Evolutionary conservation across 352 stramenopile genomes (phyloP), one percentile per base, ranked within the genome.

Genomic region (Phytophthora brassicae): DNA sequence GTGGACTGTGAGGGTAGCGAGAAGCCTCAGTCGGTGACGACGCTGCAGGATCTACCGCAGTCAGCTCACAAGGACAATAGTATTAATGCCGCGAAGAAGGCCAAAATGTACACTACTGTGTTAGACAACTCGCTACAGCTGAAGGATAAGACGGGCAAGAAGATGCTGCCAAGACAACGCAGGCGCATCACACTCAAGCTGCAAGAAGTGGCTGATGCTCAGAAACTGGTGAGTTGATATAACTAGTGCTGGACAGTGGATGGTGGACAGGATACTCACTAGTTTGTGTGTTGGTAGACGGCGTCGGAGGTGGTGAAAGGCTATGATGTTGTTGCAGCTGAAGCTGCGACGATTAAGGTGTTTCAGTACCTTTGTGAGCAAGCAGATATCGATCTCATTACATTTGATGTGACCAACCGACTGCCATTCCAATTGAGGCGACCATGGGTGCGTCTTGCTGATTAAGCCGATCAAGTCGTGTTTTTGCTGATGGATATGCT

Each of bases 361-460:
- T 95, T 95, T 47, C 86, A 95, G 64, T 92, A 79, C 31, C 56
- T 92, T 4, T 95, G 86, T 56, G 84, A 95, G 58, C 81, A 92
- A 14, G 83, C 60, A 17, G 79, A 90, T 16, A 71, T 95, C 11
- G 86, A 95, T 49, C 31, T 95, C 28, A 88, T 95, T 62, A 92
- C 86, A 17, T 90, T 95, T 29, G 83, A 95, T 59, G 55, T 91
- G 26, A 80, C 86, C 14, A 89, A 88, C 66, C 82, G 86, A 55
- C 43, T 95, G 14, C 83, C 83, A 35, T 94, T 95, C 60, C 72
- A 78, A 60, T 74, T 94, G 52, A 90, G 89, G 62, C 81, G 86
- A 24, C 81, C 86, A 6, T 84, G 74, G 79, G 81, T 89, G n/a
- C 6, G 72, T 77, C 2, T 50, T 52, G 11, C 22, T n/a, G n/a